Percentiles rank a stretch among this genome's conserved stretches.
These are phyloP conservation scores for Schizosaccharomyces osmophilus DNA, from an alignment of 805 yeast species.

Conservation along the genomic window DNA sequence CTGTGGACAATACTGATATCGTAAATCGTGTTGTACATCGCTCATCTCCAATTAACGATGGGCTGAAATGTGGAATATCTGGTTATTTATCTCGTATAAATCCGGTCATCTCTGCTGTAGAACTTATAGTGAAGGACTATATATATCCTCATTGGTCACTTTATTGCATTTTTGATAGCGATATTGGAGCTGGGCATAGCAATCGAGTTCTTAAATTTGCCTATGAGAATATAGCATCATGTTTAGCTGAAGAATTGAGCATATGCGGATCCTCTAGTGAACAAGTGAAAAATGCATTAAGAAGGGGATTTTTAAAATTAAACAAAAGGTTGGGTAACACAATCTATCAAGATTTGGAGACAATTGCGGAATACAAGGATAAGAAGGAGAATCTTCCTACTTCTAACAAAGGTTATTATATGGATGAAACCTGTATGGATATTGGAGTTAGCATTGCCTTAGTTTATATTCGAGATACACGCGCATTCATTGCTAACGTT, in stretches of 20 bases:
- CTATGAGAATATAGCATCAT: neutral
- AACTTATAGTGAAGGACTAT: neutral
- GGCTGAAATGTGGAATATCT: conserved; percentile 57
- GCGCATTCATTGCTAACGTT: conserved; percentile 56
- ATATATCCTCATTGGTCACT: neutral
- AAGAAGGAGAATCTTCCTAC: neutral
- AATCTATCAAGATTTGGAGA: neutral
- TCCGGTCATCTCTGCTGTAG: neutral
- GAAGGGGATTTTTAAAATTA: neutral
- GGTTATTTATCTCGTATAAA: neutral
- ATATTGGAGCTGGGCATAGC: neutral
- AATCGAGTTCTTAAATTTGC: neutral
- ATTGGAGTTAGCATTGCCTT: conserved; percentile 72
- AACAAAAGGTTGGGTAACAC: neutral
- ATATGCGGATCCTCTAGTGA: neutral
- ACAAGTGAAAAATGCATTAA: neutral
- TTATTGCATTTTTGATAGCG: neutral
- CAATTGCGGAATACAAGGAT: neutral
- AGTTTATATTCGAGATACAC: conserved; percentile 47
- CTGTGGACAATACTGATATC: conserved; percentile 70
- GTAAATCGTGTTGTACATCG: conserved; percentile 70
- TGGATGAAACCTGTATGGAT: conserved; percentile 28
- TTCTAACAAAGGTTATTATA: neutral
- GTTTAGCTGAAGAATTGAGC: neutral
- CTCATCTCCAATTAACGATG: conserved; percentile 54